Percentiles rank a stretch among this genome's conserved stretches.
These are phyloP conservation scores for Guyanaporus albipodus DNA, from an alignment of 768 basidiomycete genomes.

Conservation along the genomic window DNA sequence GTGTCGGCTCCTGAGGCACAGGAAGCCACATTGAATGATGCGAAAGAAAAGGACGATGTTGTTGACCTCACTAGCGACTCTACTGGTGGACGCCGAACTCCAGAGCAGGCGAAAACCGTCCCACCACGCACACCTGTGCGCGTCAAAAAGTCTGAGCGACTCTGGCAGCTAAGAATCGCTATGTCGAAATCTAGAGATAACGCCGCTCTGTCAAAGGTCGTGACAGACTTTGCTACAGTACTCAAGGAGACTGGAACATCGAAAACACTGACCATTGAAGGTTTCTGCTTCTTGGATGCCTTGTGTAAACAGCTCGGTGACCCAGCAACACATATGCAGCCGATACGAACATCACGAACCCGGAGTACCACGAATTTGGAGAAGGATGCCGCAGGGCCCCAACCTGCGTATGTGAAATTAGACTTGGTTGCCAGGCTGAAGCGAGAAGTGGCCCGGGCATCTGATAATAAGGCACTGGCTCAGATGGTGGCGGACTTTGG, in stretches of 20 bases:
- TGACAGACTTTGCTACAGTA: conserved; percentile 58
- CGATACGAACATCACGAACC: conserved; percentile 45
- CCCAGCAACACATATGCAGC: conserved; percentile 54
- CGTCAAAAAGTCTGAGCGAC: conserved; percentile 42
- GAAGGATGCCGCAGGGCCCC: conserved; percentile 35
- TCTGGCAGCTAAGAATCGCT: conserved; percentile 44
- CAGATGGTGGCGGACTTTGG: conserved; percentile 68
- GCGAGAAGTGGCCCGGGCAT: conserved; percentile 48
- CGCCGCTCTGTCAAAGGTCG: conserved; percentile 45
- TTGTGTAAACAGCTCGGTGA: conserved; percentile 68
- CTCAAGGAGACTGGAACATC: conserved; percentile 61
- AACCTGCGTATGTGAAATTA: conserved; percentile 52
- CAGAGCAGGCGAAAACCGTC: conserved; percentile 15
- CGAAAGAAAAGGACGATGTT: conserved; percentile 25
- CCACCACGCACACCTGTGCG: conserved; percentile 32
- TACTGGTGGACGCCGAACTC: conserved; percentile 30
- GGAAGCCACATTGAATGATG: conserved; percentile 29
- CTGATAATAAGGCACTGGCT: conserved; percentile 55
- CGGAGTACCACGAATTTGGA: conserved; percentile 41
- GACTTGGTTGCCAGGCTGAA: conserved; percentile 57
- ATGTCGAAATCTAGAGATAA: conserved; percentile 52
- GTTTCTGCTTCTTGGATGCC: conserved; percentile 64
- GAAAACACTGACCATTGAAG: conserved; percentile 64
- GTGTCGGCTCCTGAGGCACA: conserved; percentile 29
- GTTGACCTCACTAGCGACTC: conserved; percentile 45